These are phyloP conservation scores for Candida nanaspora DNA, from an alignment of 805 yeast genomes.

Conservation along the genomic window DNA sequence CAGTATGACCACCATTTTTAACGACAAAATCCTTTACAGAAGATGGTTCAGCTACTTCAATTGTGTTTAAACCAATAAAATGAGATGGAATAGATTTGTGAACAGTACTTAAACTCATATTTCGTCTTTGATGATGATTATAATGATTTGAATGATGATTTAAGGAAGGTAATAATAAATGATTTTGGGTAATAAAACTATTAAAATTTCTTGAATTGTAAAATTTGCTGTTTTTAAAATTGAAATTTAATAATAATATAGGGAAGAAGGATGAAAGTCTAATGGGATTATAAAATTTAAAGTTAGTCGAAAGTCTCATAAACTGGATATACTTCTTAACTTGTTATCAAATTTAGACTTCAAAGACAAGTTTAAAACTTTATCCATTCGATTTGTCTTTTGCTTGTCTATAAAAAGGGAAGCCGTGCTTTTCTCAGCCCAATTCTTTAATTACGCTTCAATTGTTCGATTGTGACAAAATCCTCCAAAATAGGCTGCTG, in stretches of 20 bases:
- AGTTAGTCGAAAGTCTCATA: background rate
- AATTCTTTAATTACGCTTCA: too few species aligned
- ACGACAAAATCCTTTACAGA: constrained; percentile 78
- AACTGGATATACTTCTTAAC: too few species aligned
- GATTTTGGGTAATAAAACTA: background rate
- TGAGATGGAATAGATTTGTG: constrained; percentile 40
- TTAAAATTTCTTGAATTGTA: background rate
- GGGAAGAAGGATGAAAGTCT: background rate
- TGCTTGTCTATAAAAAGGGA: too few species aligned
- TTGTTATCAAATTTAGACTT: too few species aligned
- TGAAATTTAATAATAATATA: background rate
- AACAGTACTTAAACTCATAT: background rate
- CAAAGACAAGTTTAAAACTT: too few species aligned
- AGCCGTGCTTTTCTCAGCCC: too few species aligned
- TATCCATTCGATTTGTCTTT: too few species aligned
- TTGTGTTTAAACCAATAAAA: constrained; percentile 77
- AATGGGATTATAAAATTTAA: background rate
- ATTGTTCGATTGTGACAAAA: too few species aligned
- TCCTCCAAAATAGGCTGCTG: too few species aligned
- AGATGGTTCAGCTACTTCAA: constrained; percentile 71
- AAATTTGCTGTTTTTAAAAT: background rate
- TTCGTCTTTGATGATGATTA: too few species aligned
- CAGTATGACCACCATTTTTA: constrained; percentile 90
- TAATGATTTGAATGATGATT: too few species aligned
- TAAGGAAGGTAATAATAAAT: too few species aligned